phyloP scores from a whole-genome alignment of 257 asterid species.

The Salvia rosmarinus region DNA sequence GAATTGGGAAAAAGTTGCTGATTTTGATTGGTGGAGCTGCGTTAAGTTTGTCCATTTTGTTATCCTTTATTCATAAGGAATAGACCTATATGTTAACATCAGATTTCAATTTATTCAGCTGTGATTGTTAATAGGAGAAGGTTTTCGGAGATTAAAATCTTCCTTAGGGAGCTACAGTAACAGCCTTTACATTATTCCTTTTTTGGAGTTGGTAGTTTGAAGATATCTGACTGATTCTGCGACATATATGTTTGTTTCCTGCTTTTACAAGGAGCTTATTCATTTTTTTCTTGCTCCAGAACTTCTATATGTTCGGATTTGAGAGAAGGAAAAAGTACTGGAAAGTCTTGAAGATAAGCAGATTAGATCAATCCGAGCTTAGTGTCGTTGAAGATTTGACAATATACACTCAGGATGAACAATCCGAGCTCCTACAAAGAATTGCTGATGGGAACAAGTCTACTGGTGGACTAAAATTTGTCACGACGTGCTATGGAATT shows the following conservation, averaged over 20 bases:
- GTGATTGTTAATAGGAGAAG: background rate
- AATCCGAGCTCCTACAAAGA: slow-evolving; percentile 69
- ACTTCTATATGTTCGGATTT: slow-evolving; percentile 85
- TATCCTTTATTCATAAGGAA: slow-evolving; percentile 1
- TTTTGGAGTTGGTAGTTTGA: background rate
- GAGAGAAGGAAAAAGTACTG: slow-evolving; percentile 72
- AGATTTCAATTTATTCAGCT: slow-evolving; percentile 23
- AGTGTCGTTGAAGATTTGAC: slow-evolving; percentile 71
- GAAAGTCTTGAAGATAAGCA: slow-evolving; percentile 81
- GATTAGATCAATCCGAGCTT: slow-evolving; percentile 74
- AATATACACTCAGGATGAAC: slow-evolving; percentile 66
- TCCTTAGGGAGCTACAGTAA: too few species aligned
- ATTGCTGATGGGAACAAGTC: slow-evolving; percentile 81
- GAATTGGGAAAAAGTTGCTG: slow-evolving; percentile 13
- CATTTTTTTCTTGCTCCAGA: slow-evolving; percentile 46
- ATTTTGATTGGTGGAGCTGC: slow-evolving; percentile 29
- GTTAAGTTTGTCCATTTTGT: slow-evolving; percentile 16
- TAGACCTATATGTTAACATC: background rate
- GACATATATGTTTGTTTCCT: background rate
- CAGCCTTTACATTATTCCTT: background rate
- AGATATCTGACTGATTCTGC: background rate
- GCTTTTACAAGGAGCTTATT: background rate
- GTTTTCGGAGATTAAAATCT: background rate
- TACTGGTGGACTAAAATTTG: slow-evolving; percentile 84
- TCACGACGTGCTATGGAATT: slow-evolving; percentile 84